Evolutionary conservation across 1,284 basidiomycete genomes (phyloP).

Genomic region (Fomes fomentarius): DNA sequence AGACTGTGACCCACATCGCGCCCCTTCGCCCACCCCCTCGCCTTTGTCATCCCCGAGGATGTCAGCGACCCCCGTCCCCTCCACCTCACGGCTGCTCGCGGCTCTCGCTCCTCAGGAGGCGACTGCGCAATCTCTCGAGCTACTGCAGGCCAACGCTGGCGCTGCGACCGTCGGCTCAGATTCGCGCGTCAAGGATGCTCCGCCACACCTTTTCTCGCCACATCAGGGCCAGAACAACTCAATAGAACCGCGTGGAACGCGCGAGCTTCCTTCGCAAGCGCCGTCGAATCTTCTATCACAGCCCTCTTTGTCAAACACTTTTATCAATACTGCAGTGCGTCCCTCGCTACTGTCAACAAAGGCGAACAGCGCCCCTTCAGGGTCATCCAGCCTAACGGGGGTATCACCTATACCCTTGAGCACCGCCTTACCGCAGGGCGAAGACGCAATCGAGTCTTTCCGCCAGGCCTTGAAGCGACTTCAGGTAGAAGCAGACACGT

Average conservation of each 20-base stretch:
- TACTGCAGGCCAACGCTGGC: no score
- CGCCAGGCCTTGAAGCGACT: conserved; percentile 8
- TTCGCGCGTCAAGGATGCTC: no score
- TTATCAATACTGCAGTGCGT: no score
- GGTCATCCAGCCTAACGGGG: neutral
- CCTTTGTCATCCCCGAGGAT: conserved; percentile 10
- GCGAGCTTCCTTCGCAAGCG: no score
- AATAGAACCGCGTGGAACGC: neutral
- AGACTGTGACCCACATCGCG: conserved; percentile 2
- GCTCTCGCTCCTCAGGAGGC: no score
- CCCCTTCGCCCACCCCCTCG: conserved; percentile 16
- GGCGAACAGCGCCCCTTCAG: neutral
- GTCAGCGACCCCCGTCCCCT: neutral
- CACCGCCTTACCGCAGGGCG: neutral
- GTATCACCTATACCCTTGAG: neutral
- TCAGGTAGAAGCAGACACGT: conserved; percentile 3
- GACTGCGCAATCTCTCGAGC: no score
- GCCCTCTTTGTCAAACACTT: no score
- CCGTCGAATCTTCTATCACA: no score
- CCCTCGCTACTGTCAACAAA: neutral
- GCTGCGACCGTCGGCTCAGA: no score
- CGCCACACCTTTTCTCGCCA: no score
- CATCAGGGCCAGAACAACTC: no score
- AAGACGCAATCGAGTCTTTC: conserved; percentile 4
- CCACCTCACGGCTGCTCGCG: no score